Base-by-base conservation (phyloP, 2,329 filamentous ascomycete species). In the Apiospora malaysiana region DNA sequence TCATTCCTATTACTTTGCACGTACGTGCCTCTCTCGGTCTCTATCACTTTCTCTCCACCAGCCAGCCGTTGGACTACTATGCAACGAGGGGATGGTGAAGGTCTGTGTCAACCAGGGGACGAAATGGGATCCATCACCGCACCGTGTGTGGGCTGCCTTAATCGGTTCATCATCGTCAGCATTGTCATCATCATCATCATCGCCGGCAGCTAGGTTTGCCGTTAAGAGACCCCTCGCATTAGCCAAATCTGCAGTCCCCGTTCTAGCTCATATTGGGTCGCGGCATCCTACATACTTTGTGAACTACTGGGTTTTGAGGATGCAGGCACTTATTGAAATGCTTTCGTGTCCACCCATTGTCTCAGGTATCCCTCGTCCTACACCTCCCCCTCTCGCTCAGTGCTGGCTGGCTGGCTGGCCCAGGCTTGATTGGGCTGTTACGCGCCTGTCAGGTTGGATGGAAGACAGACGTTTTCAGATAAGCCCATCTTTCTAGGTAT, bases 241-340 rank as follows among this genome's bases (percentile, higher is more conserved):
- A 59, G 27, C 37, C 51, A 37, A 59, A 27, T 21, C 21, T 59
- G 27, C 27, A 27, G 27, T 21, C 51, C 51, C 16, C 16, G 51
- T 59, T 37, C 14, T 27, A 59, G 56, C 56, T 40, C 56, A 63
- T 21, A 40, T 40, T 63, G 32, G 10, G 32, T 40, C 56, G 27
- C 56, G 56, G 56, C 56, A 63, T 63, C 56, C 23, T 37, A 40
- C 56, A 63, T 21, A 40, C 56, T 37, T n/a, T 14, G 10, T 21
- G 27, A 40, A 40, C 8, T 10, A 63, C 10, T 40, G 32, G 56
- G 32, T 23, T 23, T 23, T 9, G 27, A n/a, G 12, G 10, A 63
- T n/a, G 32, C 56, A 40, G 56, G 56, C 56, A 63, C 56, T 63
- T 23, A 63, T 40, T 23, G 37, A n/a, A 63, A 63, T 63, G 56